phyloP scores from a whole-genome alignment of 2,329 filamentous ascomycete species.

The Dryadomyces quercivorus region DNA sequence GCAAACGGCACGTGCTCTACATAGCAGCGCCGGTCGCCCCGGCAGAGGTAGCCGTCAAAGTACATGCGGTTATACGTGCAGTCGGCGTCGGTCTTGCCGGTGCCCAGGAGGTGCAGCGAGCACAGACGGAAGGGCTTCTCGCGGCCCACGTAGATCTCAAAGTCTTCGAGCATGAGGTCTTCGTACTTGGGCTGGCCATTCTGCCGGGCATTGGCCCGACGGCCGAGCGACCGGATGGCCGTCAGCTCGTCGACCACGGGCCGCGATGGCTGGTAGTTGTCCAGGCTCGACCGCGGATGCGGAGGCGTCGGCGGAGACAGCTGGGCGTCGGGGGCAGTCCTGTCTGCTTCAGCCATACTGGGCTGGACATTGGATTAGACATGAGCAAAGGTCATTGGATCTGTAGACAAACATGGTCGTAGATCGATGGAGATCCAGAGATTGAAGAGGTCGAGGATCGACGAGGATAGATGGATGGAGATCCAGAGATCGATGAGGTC shows the following conservation, averaged over 20 bases:
- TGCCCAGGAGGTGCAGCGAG: constrained; percentile 39
- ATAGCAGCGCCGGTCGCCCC: constrained; percentile 29
- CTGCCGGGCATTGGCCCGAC: constrained; percentile 1
- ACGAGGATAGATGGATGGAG: too few species aligned
- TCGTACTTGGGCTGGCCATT: constrained; percentile 19
- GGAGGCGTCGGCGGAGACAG: constrained; percentile 17
- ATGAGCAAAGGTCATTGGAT: too few species aligned
- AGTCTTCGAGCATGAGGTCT: constrained; percentile 43
- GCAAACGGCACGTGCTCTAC: constrained; percentile 44
- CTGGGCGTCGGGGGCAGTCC: too few species aligned
- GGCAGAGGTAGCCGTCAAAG: constrained; percentile 48
- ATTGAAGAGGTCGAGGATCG: too few species aligned
- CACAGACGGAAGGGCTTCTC: constrained; percentile 35
- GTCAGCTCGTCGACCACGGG: neutral
- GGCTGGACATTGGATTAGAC: too few species aligned
- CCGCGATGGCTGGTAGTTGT: constrained; percentile 4
- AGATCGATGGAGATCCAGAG: too few species aligned
- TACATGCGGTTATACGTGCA: constrained; percentile 23
- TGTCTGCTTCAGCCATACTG: neutral
- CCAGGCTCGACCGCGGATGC: constrained; percentile 16
- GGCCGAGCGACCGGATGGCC: too few species aligned
- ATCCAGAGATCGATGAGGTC: too few species aligned
- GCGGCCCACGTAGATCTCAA: constrained; percentile 40
- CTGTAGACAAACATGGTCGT: too few species aligned
- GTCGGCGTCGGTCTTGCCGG: constrained; percentile 17